Conservation (phyloP, 768 basidiomycete genomes). For the Tremella mesenterica region DNA sequence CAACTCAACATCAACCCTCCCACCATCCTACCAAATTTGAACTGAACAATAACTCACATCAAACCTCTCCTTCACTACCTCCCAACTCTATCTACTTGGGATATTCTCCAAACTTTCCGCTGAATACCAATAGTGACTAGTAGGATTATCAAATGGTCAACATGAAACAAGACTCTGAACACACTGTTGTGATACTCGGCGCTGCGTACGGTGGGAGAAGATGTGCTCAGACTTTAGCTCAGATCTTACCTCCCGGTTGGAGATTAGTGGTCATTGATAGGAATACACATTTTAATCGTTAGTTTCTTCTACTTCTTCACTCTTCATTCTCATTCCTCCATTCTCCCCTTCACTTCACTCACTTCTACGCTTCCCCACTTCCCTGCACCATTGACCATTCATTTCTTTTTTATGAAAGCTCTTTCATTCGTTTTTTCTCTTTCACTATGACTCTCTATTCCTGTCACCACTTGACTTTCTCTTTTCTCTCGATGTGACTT, state of each 20-base stretch:
- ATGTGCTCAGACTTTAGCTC: constrained; percentile 21
- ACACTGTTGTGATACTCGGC: constrained; percentile 37
- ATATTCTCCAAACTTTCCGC: no score
- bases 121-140: no score
- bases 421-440: background rate
- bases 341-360: background rate
- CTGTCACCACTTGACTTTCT: no score
- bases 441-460: background rate
- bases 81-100: no score
- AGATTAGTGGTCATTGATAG: constrained; percentile 37
- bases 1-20: background rate
- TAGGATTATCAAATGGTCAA: no score
- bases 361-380: no score
- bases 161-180: background rate
- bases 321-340: no score
- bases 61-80: background rate
- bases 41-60: no score
- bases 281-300: constrained; percentile 41
- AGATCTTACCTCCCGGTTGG: constrained; percentile 31
- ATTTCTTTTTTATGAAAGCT: background rate
- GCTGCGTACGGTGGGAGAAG: constrained; percentile 35
- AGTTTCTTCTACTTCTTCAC: constrained; percentile 15
- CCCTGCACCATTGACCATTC: background rate
- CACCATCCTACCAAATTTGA: no score
- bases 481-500: no score